Percentiles rank a stretch among this genome's conserved stretches.
Evolutionary conservation across 163 green algal genomes (phyloP).

Genomic region (Chlamydomonas reinhardtii): DNA sequence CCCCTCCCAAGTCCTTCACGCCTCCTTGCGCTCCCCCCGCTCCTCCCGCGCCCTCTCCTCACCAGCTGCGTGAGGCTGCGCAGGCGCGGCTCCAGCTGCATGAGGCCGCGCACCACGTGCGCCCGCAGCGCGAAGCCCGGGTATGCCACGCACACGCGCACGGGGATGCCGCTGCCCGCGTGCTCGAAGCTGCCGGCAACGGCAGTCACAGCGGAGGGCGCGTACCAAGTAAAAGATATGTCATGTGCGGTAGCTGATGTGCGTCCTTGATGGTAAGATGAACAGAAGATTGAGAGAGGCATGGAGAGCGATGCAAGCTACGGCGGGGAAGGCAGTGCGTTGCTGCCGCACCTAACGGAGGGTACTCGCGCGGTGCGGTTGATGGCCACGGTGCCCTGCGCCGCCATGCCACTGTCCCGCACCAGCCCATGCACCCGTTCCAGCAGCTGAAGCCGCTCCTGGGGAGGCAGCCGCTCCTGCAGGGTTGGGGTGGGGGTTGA

Average conservation of each 20-base stretch:
- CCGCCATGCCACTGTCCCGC: slow-evolving; percentile 16
- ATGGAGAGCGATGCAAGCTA: too few species aligned
- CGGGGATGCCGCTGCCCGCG: slow-evolving; percentile 39
- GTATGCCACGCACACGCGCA: slow-evolving; percentile 31
- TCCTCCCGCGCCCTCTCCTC: background rate
- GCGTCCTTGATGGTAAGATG: too few species aligned
- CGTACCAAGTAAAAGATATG: too few species aligned
- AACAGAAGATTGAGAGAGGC: background rate
- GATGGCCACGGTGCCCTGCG: slow-evolving; percentile 32
- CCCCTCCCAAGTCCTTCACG: background rate
- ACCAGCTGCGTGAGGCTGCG: slow-evolving; percentile 31
- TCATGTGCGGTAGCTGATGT: too few species aligned
- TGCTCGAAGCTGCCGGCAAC: slow-evolving; percentile 35
- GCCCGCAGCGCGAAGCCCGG: slow-evolving; percentile 26
- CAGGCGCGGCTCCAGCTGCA: slow-evolving; percentile 28
- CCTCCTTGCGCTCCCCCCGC: background rate
- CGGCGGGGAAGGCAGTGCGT: too few species aligned
- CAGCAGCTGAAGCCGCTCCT: slow-evolving; percentile 28
- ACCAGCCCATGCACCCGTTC: slow-evolving; percentile 9
- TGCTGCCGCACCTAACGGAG: slow-evolving; percentile 12
- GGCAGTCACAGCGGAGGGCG: background rate
- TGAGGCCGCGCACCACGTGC: slow-evolving; percentile 18
- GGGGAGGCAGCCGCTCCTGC: too few species aligned
- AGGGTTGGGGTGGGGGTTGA: background rate
- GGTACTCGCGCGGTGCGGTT: slow-evolving; percentile 18